Evolutionary conservation across 2,329 filamentous ascomycete species (phyloP), one percentile per base, ranked within the genome.

Genomic region (Cadophora gregata): DNA sequence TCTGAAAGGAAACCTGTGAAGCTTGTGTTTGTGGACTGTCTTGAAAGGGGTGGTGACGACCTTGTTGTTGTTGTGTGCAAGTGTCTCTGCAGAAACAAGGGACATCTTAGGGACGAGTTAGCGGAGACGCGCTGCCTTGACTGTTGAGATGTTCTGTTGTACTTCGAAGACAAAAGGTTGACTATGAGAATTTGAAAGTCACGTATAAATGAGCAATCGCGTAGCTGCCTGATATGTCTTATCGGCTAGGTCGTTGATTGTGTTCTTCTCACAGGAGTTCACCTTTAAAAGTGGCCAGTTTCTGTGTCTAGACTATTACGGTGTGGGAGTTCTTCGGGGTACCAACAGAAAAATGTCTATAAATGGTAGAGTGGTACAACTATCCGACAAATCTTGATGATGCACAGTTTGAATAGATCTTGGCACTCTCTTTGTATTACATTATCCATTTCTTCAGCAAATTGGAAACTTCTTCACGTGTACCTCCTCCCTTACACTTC

Each of bases 1-100:
- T n/a, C 24, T 59, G 36, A 59, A 59, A 2, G 58, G 38, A 6
- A 59, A 59, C 10, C 21, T 47, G 19, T 29, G 16, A 12, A 27
- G 8, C 25, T 59, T 59, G 10, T 25, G 14, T 21, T 47, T 19
- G 24, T 31, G 38, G 10, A 59, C 38, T 1, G 58, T 56, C 27
- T n/a, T 33, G 53, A 56, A 56, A 10, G 53, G 31, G 7, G 53
- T 56, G 19, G 53, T 56, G 21, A 56, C 29, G n/a, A 27, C 8
- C 4, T 51, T 51, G 6, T 29, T 31, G 3, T 29, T 24, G 24
- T 59, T 59, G n/a, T n/a, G n/a, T 42, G 33, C 9, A 27, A 36
- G 19, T 4, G 16, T 45, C 19, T 45, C 19, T 45, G 42, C 42
- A 4, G 42, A 45, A 19, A 21, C 16, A 9, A 45, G 42, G 4